phyloP scores from a whole-genome alignment of 2,329 filamentous ascomycete genomes.

The Diplodia corticola region DNA sequence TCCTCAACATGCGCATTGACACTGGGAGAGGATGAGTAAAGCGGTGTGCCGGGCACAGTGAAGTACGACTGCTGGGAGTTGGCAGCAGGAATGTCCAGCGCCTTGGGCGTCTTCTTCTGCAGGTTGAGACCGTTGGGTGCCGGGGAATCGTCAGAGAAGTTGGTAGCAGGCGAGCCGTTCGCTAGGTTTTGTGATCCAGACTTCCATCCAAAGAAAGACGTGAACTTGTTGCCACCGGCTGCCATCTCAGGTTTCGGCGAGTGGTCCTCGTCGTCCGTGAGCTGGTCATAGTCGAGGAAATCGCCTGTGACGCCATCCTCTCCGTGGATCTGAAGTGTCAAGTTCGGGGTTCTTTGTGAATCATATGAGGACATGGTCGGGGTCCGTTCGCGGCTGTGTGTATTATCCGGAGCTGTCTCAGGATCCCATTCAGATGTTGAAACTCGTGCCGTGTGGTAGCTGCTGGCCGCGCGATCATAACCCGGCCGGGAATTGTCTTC shows the following conservation, averaged over 20 bases:
- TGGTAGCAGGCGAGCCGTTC: slow-evolving; percentile 61
- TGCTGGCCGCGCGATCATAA: slow-evolving; percentile 41
- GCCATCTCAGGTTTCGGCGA: slow-evolving; percentile 26
- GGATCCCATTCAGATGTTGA: slow-evolving; percentile 31
- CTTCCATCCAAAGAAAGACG: slow-evolving; percentile 69
- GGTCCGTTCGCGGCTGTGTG: slow-evolving; percentile 34
- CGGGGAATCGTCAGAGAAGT: slow-evolving; percentile 59
- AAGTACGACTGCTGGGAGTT: slow-evolving; percentile 48
- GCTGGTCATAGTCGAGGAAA: slow-evolving; percentile 37
- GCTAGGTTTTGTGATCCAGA: slow-evolving; percentile 52
- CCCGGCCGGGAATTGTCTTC: slow-evolving; percentile 28
- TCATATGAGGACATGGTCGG: slow-evolving; percentile 41
- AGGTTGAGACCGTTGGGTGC: slow-evolving; percentile 53
- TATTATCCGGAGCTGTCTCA: slow-evolving; percentile 27
- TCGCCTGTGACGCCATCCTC: slow-evolving; percentile 38
- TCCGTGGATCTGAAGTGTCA: slow-evolving; percentile 35
- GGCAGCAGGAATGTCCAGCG: slow-evolving; percentile 54
- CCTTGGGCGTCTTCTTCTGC: slow-evolving; percentile 44
- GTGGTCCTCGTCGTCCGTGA: slow-evolving; percentile 31
- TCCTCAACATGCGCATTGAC: slow-evolving; percentile 69
- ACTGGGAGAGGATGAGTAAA: slow-evolving; percentile 45
- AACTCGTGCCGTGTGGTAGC: slow-evolving; percentile 33
- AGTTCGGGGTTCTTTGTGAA: slow-evolving; percentile 33
- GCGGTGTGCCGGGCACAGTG: slow-evolving; percentile 50
- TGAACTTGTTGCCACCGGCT: slow-evolving; percentile 56